Conservation (phyloP, 2,329 filamentous ascomycete genomes). For the Immersiporthe knoxdaviesiana region DNA sequence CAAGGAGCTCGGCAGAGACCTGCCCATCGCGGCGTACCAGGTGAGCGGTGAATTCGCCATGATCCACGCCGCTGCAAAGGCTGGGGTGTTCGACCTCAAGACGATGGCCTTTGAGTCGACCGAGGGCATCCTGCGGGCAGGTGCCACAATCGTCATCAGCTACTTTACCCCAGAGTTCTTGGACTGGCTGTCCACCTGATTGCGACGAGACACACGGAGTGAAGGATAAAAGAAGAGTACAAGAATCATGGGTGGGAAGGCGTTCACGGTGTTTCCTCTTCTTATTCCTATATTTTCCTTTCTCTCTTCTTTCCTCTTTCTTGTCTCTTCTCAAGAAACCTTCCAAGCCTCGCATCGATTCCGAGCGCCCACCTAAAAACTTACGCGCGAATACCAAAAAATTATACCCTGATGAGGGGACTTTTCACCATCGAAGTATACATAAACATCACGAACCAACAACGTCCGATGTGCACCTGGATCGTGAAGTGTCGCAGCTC, state of each 20-base stretch:
- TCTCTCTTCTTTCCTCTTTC: neutral
- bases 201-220: neutral
- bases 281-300: neutral
- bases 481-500: neutral
- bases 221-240: constrained; percentile 13
- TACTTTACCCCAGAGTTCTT: constrained; percentile 89
- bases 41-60: constrained; percentile 97
- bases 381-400: constrained; percentile 10
- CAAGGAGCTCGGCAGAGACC: constrained; percentile 87
- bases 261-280: constrained; percentile 18
- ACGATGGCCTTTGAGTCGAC: constrained; percentile 94
- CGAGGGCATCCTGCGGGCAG: constrained; percentile 89
- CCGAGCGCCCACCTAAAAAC: constrained; percentile 16
- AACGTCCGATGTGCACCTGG: neutral
- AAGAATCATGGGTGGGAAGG: constrained; percentile 6
- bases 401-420: neutral
- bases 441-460: neutral
- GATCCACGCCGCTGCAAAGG: constrained; percentile 95
- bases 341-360: neutral
- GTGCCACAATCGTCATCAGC: constrained; percentile 88
- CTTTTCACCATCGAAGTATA: neutral
- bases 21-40: constrained; percentile 94
- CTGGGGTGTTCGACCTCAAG: constrained; percentile 94
- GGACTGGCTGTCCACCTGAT: constrained; percentile 64
- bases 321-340: neutral